phyloP scores from a whole-genome alignment of 2,329 filamentous ascomycete genomes.

The Magnaporthales sp. region DNA sequence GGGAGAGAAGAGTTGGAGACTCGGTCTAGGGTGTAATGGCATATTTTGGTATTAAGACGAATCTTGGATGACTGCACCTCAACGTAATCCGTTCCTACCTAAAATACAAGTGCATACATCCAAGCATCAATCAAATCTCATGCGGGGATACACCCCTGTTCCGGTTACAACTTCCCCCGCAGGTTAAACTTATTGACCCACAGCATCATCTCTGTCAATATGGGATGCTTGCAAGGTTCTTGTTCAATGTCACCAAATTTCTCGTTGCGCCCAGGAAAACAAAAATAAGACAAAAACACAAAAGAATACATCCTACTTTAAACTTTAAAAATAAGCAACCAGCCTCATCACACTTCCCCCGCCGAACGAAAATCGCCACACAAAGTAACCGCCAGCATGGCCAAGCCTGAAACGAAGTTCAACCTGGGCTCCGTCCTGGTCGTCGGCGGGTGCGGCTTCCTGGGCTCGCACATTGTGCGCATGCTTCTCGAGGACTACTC shows the following conservation, averaged over 20 bases:
- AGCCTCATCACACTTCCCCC: no score
- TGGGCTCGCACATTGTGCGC: slow-evolving; percentile 74
- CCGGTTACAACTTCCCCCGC: neutral
- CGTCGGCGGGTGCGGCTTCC: slow-evolving; percentile 76
- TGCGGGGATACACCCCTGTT: neutral
- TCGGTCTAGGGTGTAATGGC: neutral
- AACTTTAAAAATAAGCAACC: neutral
- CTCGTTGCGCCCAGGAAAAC: neutral
- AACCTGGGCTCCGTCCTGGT: slow-evolving; percentile 64
- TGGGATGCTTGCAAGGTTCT: neutral
- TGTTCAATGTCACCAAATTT: neutral
- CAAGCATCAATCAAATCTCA: neutral
- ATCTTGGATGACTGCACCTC: no score
- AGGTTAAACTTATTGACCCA: neutral
- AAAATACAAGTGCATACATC: neutral
- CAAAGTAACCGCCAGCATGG: neutral
- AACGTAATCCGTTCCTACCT: no score
- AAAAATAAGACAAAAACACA: neutral
- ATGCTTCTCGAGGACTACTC: slow-evolving; percentile 56
- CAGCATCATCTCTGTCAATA: neutral
- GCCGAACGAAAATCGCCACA: no score
- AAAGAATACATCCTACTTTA: no score
- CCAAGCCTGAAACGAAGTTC: slow-evolving; percentile 19
- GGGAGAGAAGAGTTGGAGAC: neutral
- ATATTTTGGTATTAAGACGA: no score